These are phyloP conservation scores for Trichoderma semiorbis DNA, from an alignment of 2,329 filamentous ascomycete genomes.

Conservation along the genomic window DNA sequence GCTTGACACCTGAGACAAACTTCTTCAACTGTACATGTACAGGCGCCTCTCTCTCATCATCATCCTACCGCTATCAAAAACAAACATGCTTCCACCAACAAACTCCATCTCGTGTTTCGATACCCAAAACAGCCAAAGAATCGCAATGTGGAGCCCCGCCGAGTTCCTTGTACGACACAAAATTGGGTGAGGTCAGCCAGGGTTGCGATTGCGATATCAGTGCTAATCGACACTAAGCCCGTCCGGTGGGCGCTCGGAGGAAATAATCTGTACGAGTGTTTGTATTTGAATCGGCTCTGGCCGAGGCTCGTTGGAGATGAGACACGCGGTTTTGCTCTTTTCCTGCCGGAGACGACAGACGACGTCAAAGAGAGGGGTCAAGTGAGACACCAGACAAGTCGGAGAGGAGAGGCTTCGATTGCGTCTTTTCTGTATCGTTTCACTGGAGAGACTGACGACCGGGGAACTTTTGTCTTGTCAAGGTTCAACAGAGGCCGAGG, in stretches of 20 bases:
- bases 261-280: background rate
- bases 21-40: background rate
- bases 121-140: background rate
- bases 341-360: background rate
- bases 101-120: background rate
- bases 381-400: background rate
- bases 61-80: background rate
- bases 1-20: background rate
- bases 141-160: background rate
- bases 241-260: background rate
- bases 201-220: constrained; percentile 16
- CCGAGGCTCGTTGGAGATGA: background rate
- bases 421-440: background rate
- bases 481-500: background rate
- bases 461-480: background rate
- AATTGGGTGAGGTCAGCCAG: constrained; percentile 14
- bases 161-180: background rate
- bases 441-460: background rate
- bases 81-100: background rate
- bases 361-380: background rate
- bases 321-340: background rate
- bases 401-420: background rate
- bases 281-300: background rate
- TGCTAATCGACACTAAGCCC: constrained; percentile 3
- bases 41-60: background rate